Conservation (phyloP, 225 moss, liverwort and hornwort species). For the Sphagnum tenellum region DNA sequence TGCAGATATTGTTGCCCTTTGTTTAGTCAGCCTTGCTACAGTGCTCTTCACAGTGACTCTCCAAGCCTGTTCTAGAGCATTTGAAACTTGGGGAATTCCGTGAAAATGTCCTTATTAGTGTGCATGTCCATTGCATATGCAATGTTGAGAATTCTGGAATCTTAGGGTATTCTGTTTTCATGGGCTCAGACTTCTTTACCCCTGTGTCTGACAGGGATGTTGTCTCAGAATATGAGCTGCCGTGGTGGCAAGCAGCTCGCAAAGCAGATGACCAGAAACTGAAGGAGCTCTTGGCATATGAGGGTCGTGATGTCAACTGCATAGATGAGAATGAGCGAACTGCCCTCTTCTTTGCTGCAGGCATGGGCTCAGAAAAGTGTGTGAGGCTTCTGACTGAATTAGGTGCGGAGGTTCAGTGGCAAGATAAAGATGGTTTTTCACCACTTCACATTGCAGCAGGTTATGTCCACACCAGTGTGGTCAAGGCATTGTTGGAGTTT, state of each 20-base stretch:
- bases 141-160: too few species aligned
- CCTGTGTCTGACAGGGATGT: constrained; percentile 39
- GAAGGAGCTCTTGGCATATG: constrained; percentile 49
- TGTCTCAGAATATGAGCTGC: constrained; percentile 67
- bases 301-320: constrained; percentile 78
- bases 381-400: constrained; percentile 58
- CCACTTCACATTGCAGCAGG: constrained; percentile 91
- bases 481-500: constrained; percentile 57
- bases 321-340: constrained; percentile 77
- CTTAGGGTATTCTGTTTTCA: too few species aligned
- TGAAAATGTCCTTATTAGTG: too few species aligned
- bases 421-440: constrained; percentile 79
- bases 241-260: constrained; percentile 88
- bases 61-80: too few species aligned
- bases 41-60: too few species aligned
- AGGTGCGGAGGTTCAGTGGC: constrained; percentile 85
- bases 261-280: constrained; percentile 67
- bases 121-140: too few species aligned
- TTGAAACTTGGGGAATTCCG: too few species aligned
- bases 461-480: constrained; percentile 78
- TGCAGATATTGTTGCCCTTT: too few species aligned
- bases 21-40: too few species aligned
- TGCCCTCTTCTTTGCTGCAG: constrained; percentile 74
- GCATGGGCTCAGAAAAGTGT: constrained; percentile 70
- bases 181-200: too few species aligned